These are phyloP conservation scores for Asterophora parasitica DNA, from an alignment of 768 basidiomycete genomes.

Conservation along the genomic window DNA sequence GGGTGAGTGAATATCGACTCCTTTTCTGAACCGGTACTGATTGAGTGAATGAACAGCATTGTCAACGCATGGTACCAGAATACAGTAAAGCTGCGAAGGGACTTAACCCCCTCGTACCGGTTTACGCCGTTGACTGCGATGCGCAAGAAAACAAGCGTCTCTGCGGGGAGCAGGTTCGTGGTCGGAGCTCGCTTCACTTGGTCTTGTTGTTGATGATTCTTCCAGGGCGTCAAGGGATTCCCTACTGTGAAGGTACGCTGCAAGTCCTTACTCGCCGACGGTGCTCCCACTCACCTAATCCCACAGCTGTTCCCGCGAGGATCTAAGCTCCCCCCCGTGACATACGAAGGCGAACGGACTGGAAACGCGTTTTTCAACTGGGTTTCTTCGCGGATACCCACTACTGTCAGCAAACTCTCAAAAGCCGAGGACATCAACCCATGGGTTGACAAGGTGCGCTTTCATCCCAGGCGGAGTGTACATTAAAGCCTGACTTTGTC, in stretches of 20 bases:
- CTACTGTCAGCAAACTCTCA: slow-evolving; percentile 58
- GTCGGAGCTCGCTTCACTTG: no score
- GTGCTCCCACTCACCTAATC: slow-evolving; percentile 2
- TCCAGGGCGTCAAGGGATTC: slow-evolving; percentile 78
- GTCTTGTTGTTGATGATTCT: neutral
- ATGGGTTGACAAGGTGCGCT: slow-evolving; percentile 67
- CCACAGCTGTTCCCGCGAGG: slow-evolving; percentile 76
- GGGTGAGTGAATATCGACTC: slow-evolving; percentile 41
- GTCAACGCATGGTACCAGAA: slow-evolving; percentile 81
- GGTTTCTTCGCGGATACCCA: slow-evolving; percentile 70
- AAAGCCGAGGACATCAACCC: slow-evolving; percentile 49
- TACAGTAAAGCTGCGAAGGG: slow-evolving; percentile 77
- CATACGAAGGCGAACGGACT: slow-evolving; percentile 71
- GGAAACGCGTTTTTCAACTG: slow-evolving; percentile 71
- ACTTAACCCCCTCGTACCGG: slow-evolving; percentile 76
- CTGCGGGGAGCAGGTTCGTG: slow-evolving; percentile 68
- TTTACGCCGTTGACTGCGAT: slow-evolving; percentile 94
- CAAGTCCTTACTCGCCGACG: neutral
- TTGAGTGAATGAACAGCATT: slow-evolving; percentile 52
- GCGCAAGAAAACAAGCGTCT: slow-evolving; percentile 73
- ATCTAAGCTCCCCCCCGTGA: slow-evolving; percentile 49
- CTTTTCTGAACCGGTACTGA: neutral
- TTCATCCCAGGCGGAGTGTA: neutral
- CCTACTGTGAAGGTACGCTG: slow-evolving; percentile 78
- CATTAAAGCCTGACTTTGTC: neutral